Evolutionary conservation across 768 basidiomycete genomes (phyloP).

Genomic region (Lactarius pseudohatsudake): DNA sequence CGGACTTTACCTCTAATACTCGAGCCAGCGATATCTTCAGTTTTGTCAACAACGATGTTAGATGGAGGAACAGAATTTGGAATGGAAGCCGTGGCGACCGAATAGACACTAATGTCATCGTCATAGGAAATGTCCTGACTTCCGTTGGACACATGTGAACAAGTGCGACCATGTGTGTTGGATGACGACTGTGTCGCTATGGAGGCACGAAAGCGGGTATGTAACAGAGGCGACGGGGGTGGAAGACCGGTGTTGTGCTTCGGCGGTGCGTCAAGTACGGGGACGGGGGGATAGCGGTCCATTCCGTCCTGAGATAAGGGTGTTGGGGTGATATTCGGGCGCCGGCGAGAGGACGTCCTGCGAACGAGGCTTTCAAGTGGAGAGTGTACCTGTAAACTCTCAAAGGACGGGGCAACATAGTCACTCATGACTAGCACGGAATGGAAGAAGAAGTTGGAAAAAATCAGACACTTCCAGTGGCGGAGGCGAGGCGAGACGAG

Average conservation of each 20-base stretch:
- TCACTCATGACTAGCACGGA: conserved; percentile 16
- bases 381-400: conserved; percentile 43
- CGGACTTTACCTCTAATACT: not conserved
- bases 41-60: not conserved
- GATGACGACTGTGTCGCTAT: conserved; percentile 39
- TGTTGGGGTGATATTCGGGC: conserved; percentile 27
- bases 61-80: conserved; percentile 35
- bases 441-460: not conserved
- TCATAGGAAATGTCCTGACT: conserved; percentile 29
- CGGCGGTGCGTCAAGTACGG: conserved; percentile 24
- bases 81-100: conserved; percentile 36
- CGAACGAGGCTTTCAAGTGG: conserved; percentile 60
- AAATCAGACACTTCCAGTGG: conserved; percentile 2
- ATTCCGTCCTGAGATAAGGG: conserved; percentile 13
- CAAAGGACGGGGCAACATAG: conserved; percentile 6
- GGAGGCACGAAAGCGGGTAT: conserved; percentile 48
- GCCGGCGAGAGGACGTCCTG: conserved; percentile 49
- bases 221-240: conserved; percentile 49
- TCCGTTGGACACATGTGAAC: conserved; percentile 23
- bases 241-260: conserved; percentile 20
- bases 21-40: not conserved
- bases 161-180: conserved; percentile 27
- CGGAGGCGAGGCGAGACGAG: not conserved
- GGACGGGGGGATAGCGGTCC: not conserved
- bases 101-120: conserved; percentile 47